Conservation (phyloP, 2,329 filamentous ascomycete genomes). For the Alternaria longipes region DNA sequence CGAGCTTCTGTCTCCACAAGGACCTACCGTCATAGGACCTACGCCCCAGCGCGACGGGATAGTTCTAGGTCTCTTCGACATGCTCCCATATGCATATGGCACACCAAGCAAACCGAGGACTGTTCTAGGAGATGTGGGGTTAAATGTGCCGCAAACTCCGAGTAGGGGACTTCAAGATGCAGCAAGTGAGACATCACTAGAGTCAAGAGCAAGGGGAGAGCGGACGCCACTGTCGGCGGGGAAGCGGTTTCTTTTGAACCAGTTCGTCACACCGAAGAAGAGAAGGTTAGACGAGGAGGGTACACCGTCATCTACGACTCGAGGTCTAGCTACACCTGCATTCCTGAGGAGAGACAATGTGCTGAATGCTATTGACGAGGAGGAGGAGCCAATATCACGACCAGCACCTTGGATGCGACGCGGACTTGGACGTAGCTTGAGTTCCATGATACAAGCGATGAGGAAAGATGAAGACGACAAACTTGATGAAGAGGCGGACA, state of each 20-base stretch:
- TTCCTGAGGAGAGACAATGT: conserved; percentile 68
- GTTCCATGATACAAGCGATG: conserved; percentile 76
- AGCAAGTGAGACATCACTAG: conserved; percentile 40
- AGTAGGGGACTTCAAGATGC: conserved; percentile 43
- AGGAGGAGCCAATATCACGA: conserved; percentile 49
- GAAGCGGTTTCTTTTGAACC: conserved; percentile 69
- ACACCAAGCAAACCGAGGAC: conserved; percentile 51
- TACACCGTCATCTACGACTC: conserved; percentile 46
- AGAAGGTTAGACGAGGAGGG: conserved; percentile 54
- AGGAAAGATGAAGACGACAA: conserved; percentile 63
- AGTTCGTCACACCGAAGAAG: conserved; percentile 69
- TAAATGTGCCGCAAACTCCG: conserved; percentile 52
- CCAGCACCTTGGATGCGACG: conserved; percentile 56
- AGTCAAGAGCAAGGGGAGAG: conserved; percentile 43
- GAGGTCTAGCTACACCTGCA: conserved; percentile 71
- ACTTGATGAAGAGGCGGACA: conserved; percentile 77
- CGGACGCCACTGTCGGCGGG: conserved; percentile 63
- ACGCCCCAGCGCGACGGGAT: conserved; percentile 82
- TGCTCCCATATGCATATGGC: conserved; percentile 67
- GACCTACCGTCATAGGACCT: conserved; percentile 67
- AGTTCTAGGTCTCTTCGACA: conserved; percentile 80
- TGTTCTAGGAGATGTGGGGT: conserved; percentile 39
- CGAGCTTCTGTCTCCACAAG: conserved; percentile 42
- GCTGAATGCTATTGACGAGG: conserved; percentile 66
- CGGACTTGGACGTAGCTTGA: conserved; percentile 72